Conservation (phyloP, 2,329 filamentous ascomycete species). For the Phoma herbarum region DNA sequence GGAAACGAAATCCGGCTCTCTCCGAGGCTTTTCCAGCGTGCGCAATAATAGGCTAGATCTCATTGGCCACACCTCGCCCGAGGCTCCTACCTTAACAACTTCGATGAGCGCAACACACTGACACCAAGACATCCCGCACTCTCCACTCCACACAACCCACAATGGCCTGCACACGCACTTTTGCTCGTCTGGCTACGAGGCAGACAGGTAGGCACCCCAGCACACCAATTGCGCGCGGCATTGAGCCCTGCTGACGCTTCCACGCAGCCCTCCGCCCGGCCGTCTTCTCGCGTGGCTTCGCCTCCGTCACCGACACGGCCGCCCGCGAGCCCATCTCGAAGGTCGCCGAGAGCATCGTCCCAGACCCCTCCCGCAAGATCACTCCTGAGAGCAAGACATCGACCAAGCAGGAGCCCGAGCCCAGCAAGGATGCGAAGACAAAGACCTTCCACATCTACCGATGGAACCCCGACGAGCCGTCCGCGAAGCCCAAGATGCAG, state of each 20-base stretch:
- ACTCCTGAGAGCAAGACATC: slow-evolving; percentile 64
- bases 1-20: slow-evolving; percentile 16
- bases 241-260: slow-evolving; percentile 39
- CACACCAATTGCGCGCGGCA: slow-evolving; percentile 20
- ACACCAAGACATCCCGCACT: slow-evolving; percentile 34
- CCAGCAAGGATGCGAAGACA: slow-evolving; percentile 67
- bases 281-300: slow-evolving; percentile 50
- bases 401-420: slow-evolving; percentile 68
- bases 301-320: slow-evolving; percentile 48
- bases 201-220: slow-evolving; percentile 44
- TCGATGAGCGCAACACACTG: slow-evolving; percentile 40
- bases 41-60: slow-evolving; percentile 16
- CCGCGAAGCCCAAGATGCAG: slow-evolving; percentile 95
- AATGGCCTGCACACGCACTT: slow-evolving; percentile 51
- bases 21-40: slow-evolving; percentile 17
- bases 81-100: slow-evolving; percentile 21
- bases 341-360: slow-evolving; percentile 40
- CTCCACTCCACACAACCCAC: slow-evolving; percentile 39
- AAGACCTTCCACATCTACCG: slow-evolving; percentile 99
- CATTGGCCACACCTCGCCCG: slow-evolving; percentile 13
- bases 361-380: slow-evolving; percentile 37
- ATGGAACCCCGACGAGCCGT: slow-evolving; percentile 94
- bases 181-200: slow-evolving; percentile 50
- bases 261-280: slow-evolving; percentile 46
- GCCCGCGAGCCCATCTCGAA: slow-evolving; percentile 48